Conservation (phyloP, 2,329 filamentous ascomycete species). For the Ophiocordyceps sinensis region DNA sequence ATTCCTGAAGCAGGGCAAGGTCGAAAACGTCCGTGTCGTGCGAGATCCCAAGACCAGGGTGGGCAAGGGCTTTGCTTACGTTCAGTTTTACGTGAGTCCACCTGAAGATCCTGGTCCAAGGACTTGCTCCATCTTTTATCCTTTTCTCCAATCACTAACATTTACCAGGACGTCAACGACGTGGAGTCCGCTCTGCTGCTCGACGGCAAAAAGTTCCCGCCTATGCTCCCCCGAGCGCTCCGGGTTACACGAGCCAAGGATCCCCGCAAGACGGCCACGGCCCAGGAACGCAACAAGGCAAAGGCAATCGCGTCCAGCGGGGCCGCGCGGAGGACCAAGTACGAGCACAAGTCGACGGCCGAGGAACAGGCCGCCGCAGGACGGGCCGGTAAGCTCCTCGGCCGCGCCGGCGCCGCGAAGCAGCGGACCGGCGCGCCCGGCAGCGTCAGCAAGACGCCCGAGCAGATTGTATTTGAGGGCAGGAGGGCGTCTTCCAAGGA, state of each 20-base stretch:
- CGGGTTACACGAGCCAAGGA: conserved; percentile 80
- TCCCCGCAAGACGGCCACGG: conserved; percentile 41
- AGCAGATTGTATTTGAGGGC: conserved; percentile 69
- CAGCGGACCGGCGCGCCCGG: conserved; percentile 16
- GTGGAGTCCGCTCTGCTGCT: conserved; percentile 85
- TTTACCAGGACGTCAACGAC: conserved; percentile 54
- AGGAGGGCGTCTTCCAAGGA: conserved; percentile 55
- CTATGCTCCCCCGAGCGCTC: conserved; percentile 77
- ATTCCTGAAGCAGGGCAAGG: conserved; percentile 59
- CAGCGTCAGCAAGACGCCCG: conserved; percentile 38
- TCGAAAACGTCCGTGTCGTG: conserved; percentile 88
- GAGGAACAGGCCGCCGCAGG: conserved; percentile 58
- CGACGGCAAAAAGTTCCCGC: conserved; percentile 84
- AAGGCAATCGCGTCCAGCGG: conserved; percentile 20
- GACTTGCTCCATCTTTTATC: background rate
- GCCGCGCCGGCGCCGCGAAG: conserved; percentile 47
- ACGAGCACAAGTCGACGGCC: conserved; percentile 56
- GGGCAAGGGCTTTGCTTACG: conserved; percentile 94
- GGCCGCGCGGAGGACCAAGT: conserved; percentile 31
- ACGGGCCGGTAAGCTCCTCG: conserved; percentile 61
- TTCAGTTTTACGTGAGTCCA: conserved; percentile 63
- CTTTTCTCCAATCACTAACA: background rate
- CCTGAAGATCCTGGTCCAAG: no score
- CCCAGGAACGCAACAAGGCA: conserved; percentile 19
- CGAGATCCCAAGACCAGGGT: conserved; percentile 82